phyloP scores from a whole-genome alignment of 78 protist genomes.

The Dictyostelium brefeldianum region DNA sequence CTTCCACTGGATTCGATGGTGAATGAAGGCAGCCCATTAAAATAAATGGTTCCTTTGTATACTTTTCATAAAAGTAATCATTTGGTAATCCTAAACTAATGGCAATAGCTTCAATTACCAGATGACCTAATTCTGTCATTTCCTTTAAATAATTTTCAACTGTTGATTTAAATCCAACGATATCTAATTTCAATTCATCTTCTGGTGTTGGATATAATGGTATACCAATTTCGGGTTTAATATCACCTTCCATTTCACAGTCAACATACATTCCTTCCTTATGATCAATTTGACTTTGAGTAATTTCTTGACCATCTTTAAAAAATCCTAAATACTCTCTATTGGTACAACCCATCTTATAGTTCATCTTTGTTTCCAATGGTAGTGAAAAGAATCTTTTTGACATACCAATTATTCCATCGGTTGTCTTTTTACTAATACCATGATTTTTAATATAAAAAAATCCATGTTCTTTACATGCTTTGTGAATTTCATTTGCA shows the following conservation, averaged over 20 bases:
- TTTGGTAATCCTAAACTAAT: slow-evolving; percentile 20
- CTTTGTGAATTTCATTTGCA: slow-evolving; percentile 44
- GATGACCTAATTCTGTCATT: slow-evolving; percentile 3
- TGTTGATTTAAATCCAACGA: slow-evolving; percentile 3
- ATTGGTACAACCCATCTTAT: slow-evolving; percentile 21
- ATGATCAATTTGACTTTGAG: slow-evolving; percentile 7
- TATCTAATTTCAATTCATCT: background rate
- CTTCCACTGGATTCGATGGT: slow-evolving; percentile 5
- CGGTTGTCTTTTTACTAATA: background rate
- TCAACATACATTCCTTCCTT: slow-evolving; percentile 32
- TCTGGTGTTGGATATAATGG: slow-evolving; percentile 27
- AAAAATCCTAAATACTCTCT: slow-evolving; percentile 56
- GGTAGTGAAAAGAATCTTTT: slow-evolving; percentile 49
- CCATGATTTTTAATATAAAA: slow-evolving; percentile 52
- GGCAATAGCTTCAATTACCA: slow-evolving; percentile 31
- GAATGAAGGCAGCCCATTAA: slow-evolving; percentile 24
- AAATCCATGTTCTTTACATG: slow-evolving; percentile 65
- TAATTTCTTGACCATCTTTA: slow-evolving; percentile 42
- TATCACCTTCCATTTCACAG: background rate
- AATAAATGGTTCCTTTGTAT: slow-evolving; percentile 23
- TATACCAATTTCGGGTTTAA: background rate
- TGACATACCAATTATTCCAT: background rate
- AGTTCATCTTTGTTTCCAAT: slow-evolving; percentile 47
- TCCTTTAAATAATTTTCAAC: background rate
- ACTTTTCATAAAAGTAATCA: slow-evolving; percentile 20